These are phyloP conservation scores for Chlamydomonas sp. DNA, from an alignment of 139 green algal species.

Conservation along the genomic window DNA sequence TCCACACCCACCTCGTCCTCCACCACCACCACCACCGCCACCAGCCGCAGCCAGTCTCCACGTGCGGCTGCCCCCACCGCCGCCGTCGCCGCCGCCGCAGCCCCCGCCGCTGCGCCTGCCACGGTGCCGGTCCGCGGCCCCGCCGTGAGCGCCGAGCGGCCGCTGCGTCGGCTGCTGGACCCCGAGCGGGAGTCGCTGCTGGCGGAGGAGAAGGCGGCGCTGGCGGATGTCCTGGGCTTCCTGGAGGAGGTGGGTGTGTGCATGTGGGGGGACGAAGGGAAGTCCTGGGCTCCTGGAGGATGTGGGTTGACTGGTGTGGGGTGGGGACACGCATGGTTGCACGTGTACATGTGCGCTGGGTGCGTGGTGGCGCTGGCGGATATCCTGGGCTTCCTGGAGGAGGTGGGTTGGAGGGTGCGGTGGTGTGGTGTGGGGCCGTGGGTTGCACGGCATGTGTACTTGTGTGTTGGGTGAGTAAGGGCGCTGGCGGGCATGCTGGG, in stretches of 20 bases:
- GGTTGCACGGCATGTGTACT: not conserved
- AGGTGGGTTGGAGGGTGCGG: constrained; percentile 45
- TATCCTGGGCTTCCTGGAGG: constrained; percentile 53
- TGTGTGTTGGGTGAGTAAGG: no score
- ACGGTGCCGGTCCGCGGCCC: not conserved
- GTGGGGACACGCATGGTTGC: not conserved
- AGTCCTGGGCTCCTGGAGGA: not conserved
- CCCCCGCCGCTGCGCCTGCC: not conserved
- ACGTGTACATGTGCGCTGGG: no score
- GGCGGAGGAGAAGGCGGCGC: constrained; percentile 45
- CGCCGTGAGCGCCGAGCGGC: not conserved
- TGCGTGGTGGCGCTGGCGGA: constrained; percentile 35
- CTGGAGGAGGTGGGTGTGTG: constrained; percentile 57
- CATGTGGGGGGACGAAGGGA: no score
- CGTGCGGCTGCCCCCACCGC: not conserved
- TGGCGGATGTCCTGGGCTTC: constrained; percentile 44
- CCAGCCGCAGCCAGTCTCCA: no score
- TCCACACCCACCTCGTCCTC: not conserved
- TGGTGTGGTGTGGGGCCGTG: not conserved
- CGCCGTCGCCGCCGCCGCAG: not conserved
- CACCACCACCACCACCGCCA: not conserved
- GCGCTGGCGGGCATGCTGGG: constrained; percentile 37
- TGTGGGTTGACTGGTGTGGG: not conserved
- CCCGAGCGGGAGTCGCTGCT: constrained; percentile 60
- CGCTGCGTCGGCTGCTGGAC: constrained; percentile 62